Evolutionary conservation across 208 protist species (phyloP).

Genomic region (Leishmania braziliensis): DNA sequence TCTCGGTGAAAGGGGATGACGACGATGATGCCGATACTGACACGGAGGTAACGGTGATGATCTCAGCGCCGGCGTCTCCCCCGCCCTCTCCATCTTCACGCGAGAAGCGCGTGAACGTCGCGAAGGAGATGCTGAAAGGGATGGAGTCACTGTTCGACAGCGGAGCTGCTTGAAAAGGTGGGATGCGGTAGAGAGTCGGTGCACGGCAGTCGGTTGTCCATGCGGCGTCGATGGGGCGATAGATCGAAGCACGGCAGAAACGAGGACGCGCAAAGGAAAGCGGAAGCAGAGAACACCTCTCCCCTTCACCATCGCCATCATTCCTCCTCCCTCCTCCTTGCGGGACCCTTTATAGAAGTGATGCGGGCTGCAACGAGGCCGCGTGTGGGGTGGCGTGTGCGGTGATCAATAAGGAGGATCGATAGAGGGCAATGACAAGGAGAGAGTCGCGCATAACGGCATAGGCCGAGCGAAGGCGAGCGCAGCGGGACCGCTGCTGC

Average conservation of each 20-base stretch:
- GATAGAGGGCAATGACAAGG: neutral
- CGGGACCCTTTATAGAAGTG: neutral
- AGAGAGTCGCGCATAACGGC: neutral
- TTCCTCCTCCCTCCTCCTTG: neutral
- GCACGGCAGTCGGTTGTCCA: neutral
- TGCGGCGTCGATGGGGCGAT: neutral
- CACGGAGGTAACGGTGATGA: constrained; percentile 3
- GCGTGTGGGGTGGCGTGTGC: neutral
- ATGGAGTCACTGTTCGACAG: constrained; percentile 29
- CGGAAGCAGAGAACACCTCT: neutral
- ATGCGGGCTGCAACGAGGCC: neutral
- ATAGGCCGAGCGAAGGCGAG: neutral
- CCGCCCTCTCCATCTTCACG: neutral
- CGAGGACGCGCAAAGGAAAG: neutral
- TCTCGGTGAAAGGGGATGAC: neutral
- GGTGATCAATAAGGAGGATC: neutral
- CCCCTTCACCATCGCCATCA: neutral
- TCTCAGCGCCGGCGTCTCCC: neutral
- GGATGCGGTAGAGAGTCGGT: neutral
- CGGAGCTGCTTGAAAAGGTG: no score
- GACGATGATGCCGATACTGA: neutral
- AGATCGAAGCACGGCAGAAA: neutral
- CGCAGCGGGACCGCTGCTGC: neutral
- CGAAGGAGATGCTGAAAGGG: constrained; percentile 25
- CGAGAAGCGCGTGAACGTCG: constrained; percentile 22